Conservation (phyloP, 352 stramenopile genomes). For the Pythium insidiosum region DNA sequence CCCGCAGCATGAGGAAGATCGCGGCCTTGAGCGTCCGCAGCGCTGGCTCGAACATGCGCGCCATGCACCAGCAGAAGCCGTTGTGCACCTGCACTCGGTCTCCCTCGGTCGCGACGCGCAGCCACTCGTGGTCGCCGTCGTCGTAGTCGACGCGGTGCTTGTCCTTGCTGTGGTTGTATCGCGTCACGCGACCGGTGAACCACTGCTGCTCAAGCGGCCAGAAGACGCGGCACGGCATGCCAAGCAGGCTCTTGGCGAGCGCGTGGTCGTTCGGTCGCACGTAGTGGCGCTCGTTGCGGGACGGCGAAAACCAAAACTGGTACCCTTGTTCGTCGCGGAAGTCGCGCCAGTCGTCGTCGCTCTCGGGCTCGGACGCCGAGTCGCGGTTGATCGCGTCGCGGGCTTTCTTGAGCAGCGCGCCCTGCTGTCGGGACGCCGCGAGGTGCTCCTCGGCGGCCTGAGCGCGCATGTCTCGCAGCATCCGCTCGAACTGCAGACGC, state of each 20-base stretch:
- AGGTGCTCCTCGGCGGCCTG: slow-evolving; percentile 41
- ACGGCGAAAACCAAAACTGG: slow-evolving; percentile 79
- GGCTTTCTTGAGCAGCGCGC: slow-evolving; percentile 38
- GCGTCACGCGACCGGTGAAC: slow-evolving; percentile 45
- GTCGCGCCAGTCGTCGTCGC: slow-evolving; percentile 72
- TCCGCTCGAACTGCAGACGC: slow-evolving; percentile 34
- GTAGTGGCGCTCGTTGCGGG: slow-evolving; percentile 42
- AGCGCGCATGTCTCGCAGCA: slow-evolving; percentile 39
- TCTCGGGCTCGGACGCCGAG: slow-evolving; percentile 66
- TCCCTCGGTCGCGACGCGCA: slow-evolving; percentile 25
- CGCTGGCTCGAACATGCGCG: slow-evolving; percentile 46
- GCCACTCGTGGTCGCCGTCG: slow-evolving; percentile 73
- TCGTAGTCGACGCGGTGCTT: slow-evolving; percentile 71
- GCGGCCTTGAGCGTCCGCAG: slow-evolving; percentile 38
- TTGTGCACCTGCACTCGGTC: slow-evolving; percentile 66
- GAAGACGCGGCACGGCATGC: slow-evolving; percentile 50
- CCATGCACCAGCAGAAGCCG: slow-evolving; percentile 66
- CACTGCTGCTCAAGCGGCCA: slow-evolving; percentile 75
- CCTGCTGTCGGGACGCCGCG: slow-evolving; percentile 29
- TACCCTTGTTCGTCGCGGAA: slow-evolving; percentile 54
- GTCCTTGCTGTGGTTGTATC: slow-evolving; percentile 51
- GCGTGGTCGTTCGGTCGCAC: slow-evolving; percentile 63
- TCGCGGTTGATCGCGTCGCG: slow-evolving; percentile 39
- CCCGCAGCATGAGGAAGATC: slow-evolving; percentile 35
- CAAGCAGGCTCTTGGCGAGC: slow-evolving; percentile 39